A percentile compares a stretch with the other conserved stretches of the same genome.
Evolutionary conservation across 495 filamentous ascomycete species (phyloP).

Genomic region (Aspergillus cristatus): DNA sequence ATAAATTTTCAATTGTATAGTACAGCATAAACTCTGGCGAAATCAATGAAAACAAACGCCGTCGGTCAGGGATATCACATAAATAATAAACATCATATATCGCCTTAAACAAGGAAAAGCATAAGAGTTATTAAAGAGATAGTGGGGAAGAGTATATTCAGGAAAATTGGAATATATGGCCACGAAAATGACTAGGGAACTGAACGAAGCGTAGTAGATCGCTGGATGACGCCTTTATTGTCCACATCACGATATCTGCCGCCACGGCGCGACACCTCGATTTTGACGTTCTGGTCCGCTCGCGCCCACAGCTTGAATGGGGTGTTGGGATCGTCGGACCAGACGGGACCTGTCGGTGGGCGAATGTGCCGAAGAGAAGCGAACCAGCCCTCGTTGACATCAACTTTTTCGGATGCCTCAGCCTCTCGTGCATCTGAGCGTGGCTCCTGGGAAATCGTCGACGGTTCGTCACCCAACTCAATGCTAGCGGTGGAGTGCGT

Average conservation of each 20-base stretch:
- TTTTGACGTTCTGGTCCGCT: conserved; percentile 25
- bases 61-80: no score
- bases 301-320: conserved; percentile 37
- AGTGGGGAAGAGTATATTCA: no score
- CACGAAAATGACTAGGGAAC: no score
- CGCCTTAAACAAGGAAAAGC: no score
- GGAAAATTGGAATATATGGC: no score
- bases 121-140: no score
- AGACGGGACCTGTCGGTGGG: conserved; percentile 11
- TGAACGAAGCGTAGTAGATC: conserved; percentile 1
- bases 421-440: conserved; percentile 1
- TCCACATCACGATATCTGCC: conserved; percentile 19
- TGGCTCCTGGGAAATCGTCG: neutral
- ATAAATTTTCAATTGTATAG: no score
- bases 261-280: conserved; percentile 21
- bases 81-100: no score
- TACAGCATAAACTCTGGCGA: no score
- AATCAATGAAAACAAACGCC: no score
- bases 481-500: conserved; percentile 33
- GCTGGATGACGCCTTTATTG: conserved; percentile 26
- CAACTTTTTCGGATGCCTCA: conserved; percentile 6
- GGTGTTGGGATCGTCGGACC: conserved; percentile 29
- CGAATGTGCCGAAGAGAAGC: conserved; percentile 21
- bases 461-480: conserved; percentile 28
- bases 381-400: conserved; percentile 27